These are phyloP conservation scores for Gentiana dahurica DNA, from an alignment of 257 asterid species.

Conservation along the genomic window DNA sequence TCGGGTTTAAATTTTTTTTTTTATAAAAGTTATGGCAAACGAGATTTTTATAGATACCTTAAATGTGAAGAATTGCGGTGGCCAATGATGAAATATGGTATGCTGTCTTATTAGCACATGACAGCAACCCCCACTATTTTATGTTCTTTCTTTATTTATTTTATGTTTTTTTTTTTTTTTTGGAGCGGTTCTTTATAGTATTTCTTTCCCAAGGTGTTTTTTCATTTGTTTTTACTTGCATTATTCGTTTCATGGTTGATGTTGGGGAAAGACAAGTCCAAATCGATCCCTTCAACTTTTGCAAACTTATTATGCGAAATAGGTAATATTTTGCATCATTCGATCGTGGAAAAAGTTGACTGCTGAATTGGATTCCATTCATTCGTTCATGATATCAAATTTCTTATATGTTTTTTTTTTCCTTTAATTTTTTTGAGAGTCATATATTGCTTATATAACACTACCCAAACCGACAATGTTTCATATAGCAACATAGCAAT, in stretches of 20 bases:
- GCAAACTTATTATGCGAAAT: background rate
- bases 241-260: background rate
- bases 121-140: background rate
- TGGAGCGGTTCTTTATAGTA: too few relatives aligned
- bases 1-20: too few relatives aligned
- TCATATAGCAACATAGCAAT: too few relatives aligned
- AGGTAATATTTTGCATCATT: background rate
- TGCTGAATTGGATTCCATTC: too few relatives aligned
- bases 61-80: slow-evolving; percentile 7
- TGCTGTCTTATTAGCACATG: background rate
- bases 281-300: slow-evolving; percentile 1
- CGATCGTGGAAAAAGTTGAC: too few relatives aligned
- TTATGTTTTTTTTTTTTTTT: too few relatives aligned
- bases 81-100: background rate
- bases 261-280: slow-evolving; percentile 1
- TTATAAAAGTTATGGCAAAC: too few relatives aligned
- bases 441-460: too few relatives aligned
- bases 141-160: background rate
- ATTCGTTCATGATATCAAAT: background rate
- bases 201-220: slow-evolving; percentile 2
- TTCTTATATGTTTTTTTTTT: background rate
- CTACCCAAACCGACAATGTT: too few relatives aligned
- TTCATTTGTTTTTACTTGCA: slow-evolving; percentile 5
- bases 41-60: background rate
- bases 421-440: too few relatives aligned